Evolutionary conservation across 2,329 filamentous ascomycete genomes (phyloP), one percentile per base, ranked within the genome.

Genomic region (Hymenoscyphus linearis): DNA sequence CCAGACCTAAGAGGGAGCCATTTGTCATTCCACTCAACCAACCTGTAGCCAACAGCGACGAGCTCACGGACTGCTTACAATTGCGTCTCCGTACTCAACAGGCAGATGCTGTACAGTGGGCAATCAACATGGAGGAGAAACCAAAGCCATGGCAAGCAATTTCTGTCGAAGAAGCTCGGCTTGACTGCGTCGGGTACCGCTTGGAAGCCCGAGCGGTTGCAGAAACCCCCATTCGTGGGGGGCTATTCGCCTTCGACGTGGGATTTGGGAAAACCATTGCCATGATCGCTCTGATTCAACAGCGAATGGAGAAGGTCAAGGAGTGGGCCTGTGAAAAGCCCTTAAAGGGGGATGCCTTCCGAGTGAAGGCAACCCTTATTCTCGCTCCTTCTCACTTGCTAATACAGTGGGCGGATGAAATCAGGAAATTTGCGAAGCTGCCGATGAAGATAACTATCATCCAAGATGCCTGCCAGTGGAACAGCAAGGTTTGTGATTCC

Each of bases 211-310:
- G 71, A n/a, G 80, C 78, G n/a, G 66, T 77, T 62, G 70, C 75
- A 37, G 26, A 71, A n/a, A 55, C 76, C 58, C 37, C 62, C 35
- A 64, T 86, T 47, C 79, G 78, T 18, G 86, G 86, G 13, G 86
- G 86, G 4, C 77, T 89, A 18, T 75, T 88, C 36, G 85, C 85
- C 2, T 85, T 88, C 67, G 78, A 83, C 52, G 84, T 87, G 36
- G 85, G 84, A 0, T 89, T 86, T 68, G 87, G 87, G 0, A 89
- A 90, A 67, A 89, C 86, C 0, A 80, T 85, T 1, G 80, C 82
- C 0, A 80, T 79, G 2, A 75, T 89, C 13, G 84, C 78, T 0
- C 71, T 88, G 9, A 79, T 87, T 34, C 76, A 82, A 37, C 71
- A 74, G 3, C 76, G 54, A 25, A 80, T 52, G 76, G 77, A 34